Evolutionary conservation across 2,329 filamentous ascomycete species (phyloP).

Genomic region (Nigrospora sphaerica): DNA sequence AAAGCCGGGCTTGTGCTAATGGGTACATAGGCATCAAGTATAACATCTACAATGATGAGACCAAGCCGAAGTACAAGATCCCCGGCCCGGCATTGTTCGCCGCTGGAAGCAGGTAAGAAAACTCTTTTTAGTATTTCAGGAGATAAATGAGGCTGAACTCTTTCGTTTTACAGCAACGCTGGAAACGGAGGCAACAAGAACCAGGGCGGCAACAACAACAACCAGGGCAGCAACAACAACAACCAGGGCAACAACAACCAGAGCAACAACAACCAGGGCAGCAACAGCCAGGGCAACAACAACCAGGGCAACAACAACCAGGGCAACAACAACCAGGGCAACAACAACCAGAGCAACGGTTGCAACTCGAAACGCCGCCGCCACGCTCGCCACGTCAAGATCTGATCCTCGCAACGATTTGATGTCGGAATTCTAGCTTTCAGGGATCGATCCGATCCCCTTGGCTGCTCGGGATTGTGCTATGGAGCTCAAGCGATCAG

Average conservation of each 20-base stretch:
- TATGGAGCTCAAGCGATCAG: no score
- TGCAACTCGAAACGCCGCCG: not conserved
- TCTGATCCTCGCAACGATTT: not conserved
- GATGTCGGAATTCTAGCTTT: no score
- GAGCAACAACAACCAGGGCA: not conserved
- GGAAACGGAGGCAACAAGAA: not conserved
- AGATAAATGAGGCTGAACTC: no score
- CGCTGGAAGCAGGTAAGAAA: not conserved
- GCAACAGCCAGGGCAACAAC: not conserved
- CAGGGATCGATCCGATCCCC: no score
- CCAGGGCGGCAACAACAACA: not conserved
- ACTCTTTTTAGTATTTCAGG: no score
- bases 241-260: not conserved
- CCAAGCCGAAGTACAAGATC: conserved; percentile 14
- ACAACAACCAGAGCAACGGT: not conserved
- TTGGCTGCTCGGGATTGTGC: no score
- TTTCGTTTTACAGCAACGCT: not conserved
- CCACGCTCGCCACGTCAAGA: not conserved
- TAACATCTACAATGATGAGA: conserved; percentile 40
- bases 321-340: not conserved
- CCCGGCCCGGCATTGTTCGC: conserved; percentile 18
- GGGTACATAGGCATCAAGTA: conserved; percentile 37
- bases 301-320: not conserved
- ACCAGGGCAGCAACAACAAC: not conserved
- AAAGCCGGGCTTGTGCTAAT: no score